Evolutionary conservation across 148 eudicot species (phyloP).

Genomic region (Beta vulgaris): DNA sequence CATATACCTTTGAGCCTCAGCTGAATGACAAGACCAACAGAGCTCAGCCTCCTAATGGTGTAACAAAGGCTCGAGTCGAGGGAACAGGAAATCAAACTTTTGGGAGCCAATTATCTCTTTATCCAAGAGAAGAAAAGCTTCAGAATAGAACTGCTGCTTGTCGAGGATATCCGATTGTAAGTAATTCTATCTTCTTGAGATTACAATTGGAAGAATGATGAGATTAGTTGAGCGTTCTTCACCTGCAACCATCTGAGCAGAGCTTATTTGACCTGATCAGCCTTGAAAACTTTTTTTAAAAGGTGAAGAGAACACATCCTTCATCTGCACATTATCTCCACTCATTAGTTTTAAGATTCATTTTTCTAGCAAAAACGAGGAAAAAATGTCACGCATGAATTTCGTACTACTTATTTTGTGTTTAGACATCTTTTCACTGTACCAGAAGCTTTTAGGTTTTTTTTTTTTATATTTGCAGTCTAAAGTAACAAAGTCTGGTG

Average conservation of each 20-base stretch:
- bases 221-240: too few species aligned
- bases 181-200: conserved; percentile 1
- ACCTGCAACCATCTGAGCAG: too few species aligned
- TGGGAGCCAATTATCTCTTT: neutral
- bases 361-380: neutral
- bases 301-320: too few species aligned
- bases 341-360: neutral
- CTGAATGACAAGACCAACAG: too few species aligned
- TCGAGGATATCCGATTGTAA: conserved; percentile 36
- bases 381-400: neutral
- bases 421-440: neutral
- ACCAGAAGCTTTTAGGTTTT: neutral
- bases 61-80: too few species aligned
- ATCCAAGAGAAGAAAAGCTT: conserved; percentile 26
- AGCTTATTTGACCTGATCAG: too few species aligned
- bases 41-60: too few species aligned
- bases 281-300: too few species aligned
- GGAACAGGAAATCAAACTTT: too few species aligned
- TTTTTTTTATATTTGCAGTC: neutral
- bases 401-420: neutral
- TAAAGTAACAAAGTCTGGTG: neutral
- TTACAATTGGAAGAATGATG: neutral
- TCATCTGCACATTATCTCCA: too few species aligned
- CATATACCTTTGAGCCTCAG: too few species aligned
- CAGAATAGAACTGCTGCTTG: conserved; percentile 17